Evolutionary conservation across 768 basidiomycete species (phyloP), one percentile per base, ranked within the genome.

Genomic region (Baorangia bicolor): DNA sequence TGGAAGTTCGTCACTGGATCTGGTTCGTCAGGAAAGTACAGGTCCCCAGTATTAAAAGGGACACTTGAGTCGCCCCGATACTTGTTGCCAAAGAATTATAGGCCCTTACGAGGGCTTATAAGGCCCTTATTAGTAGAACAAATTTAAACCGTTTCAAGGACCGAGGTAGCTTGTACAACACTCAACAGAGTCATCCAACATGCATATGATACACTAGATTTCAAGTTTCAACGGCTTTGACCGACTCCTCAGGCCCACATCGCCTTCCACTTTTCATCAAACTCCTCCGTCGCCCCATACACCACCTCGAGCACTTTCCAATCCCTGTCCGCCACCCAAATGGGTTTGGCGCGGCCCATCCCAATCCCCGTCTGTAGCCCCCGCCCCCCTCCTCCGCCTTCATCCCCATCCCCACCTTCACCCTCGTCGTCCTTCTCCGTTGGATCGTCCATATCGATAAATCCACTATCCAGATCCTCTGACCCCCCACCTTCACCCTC

Each of bases 241-340:
- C 8, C 10, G 13, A 28, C 6, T n/a, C 16, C 8, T 58, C 20
- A 78, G 0, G 86, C 85, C 86, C 85, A 86, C 73, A 85, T 87
- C 9, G 76, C 80, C 58, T 69, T 78, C 71, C 80, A 88, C 66
- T 87, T 87, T 53, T 70, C 77, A 10, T 80, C 70, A 51, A 88
- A 87, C 59, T 86, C 81, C 10, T 63, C 64, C 41, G 71, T 71
- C 21, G 76, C 74, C 3, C 57, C 74, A 27, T 72, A 61, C 9
- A 85, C 72, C 13, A 86, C 72, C 51, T 78, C 71, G 41, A 82
- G 84, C 2, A 87, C 78, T 50, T 60, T 74, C 85, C 84, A 84
- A 57, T 87, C 85, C 5, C 58, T 66, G 20, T 78, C 73, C 0
- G 68, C 64, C 34, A 83, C 75, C 37, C 74, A 73, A 5, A 47